phyloP scores from a whole-genome alignment of 495 filamentous ascomycete genomes.

The Halenospora varia region DNA sequence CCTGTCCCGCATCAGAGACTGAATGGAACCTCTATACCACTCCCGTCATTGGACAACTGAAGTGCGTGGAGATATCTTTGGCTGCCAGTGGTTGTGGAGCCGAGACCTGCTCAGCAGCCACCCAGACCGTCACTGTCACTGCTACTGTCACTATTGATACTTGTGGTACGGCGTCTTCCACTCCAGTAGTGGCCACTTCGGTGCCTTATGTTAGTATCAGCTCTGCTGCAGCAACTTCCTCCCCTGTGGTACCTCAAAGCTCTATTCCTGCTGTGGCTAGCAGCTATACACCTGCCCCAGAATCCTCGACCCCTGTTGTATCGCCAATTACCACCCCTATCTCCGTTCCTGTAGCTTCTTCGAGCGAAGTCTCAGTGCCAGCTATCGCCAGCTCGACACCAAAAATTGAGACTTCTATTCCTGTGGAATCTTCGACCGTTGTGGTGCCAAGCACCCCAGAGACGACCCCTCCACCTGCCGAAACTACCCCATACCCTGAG shows the following conservation, averaged over 20 bases:
- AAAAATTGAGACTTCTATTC: no score
- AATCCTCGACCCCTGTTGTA: no score
- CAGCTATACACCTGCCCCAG: no score
- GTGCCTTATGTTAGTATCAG: not conserved
- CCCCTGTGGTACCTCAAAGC: not conserved
- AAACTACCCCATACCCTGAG: no score
- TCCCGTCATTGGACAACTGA: slow-evolving; percentile 34
- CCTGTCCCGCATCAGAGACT: slow-evolving; percentile 47
- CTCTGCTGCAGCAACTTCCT: no score
- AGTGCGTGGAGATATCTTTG: slow-evolving; percentile 43
- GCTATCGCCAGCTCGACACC: no score
- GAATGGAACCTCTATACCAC: slow-evolving; percentile 50
- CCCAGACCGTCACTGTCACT: not conserved
- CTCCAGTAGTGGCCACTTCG: slow-evolving; percentile 5
- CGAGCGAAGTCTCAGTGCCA: no score
- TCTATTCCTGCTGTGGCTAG: not conserved
- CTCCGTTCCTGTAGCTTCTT: no score
- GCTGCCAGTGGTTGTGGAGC: slow-evolving; percentile 44
- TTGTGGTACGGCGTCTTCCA: not conserved
- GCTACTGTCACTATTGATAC: slow-evolving; percentile 5
- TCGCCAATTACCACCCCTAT: no score
- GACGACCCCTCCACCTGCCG: no score
- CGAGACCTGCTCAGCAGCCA: not conserved
- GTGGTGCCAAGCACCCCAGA: no score
- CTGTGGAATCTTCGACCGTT: no score